Evolutionary conservation across 192 early-diverging fungal genomes (phyloP).

Genomic region (Martensiomyces pterosporus): DNA sequence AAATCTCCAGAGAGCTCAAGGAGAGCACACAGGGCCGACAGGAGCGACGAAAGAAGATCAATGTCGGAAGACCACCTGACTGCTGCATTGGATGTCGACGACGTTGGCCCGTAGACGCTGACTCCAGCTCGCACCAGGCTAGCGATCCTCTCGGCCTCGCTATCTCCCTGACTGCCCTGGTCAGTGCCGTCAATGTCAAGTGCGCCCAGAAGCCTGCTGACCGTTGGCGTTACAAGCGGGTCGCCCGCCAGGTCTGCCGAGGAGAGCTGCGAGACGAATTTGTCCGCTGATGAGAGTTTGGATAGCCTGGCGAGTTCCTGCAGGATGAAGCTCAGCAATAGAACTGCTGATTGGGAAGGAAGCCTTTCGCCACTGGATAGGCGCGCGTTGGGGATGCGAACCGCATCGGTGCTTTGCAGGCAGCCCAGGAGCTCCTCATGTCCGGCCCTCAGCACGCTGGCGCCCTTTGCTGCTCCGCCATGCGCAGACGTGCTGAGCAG

Average conservation of each 20-base stretch:
- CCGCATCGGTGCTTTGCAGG: not conserved
- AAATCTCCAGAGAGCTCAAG: not conserved
- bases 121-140: constrained; percentile 3
- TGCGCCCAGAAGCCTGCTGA: not conserved
- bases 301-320: constrained; percentile 9
- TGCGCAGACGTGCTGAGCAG: not conserved
- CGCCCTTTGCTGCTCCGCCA: not conserved
- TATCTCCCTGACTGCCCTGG: not conserved
- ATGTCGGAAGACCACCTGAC: constrained; percentile 3
- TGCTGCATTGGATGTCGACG: not conserved
- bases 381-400: not conserved
- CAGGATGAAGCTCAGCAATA: constrained; percentile 13
- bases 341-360: not conserved
- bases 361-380: too few relatives aligned
- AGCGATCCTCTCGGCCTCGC: constrained; percentile 7
- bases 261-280: not conserved
- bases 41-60: constrained; percentile 3
- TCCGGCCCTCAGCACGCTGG: not conserved
- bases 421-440: not conserved
- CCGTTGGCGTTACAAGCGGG: not conserved
- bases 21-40: constrained; percentile 2
- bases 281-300: not conserved
- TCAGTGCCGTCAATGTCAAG: constrained; percentile 4
- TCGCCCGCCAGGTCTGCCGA: not conserved
- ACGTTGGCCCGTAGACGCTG: constrained; percentile 2